Conservation (phyloP, 257 asterid genomes). For the Forsythia suspensa region DNA sequence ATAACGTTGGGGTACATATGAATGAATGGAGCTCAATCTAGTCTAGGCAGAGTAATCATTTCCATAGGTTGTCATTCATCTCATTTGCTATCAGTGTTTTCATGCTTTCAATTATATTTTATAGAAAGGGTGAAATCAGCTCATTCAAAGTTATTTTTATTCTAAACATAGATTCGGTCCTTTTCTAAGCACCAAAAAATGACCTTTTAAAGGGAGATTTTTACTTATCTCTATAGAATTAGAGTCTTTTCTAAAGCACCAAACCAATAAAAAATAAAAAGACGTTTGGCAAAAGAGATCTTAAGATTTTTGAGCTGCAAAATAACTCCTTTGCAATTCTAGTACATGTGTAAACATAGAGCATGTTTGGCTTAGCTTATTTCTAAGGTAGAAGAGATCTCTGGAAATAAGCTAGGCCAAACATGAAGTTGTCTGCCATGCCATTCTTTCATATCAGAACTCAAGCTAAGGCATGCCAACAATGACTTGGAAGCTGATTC, state of each 20-base stretch:
- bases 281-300: too few relatives aligned
- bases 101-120: neutral
- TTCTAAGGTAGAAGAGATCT: too few relatives aligned
- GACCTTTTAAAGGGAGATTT: neutral
- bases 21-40: neutral
- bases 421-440: too few relatives aligned
- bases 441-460: too few relatives aligned
- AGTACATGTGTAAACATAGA: too few relatives aligned
- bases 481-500: neutral
- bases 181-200: neutral
- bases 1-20: neutral
- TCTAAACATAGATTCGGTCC: neutral
- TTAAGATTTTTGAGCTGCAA: too few relatives aligned
- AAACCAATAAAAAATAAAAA: too few relatives aligned
- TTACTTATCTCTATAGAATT: neutral
- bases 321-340: too few relatives aligned
- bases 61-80: neutral
- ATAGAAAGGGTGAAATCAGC: neutral
- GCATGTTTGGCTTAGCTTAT: too few relatives aligned
- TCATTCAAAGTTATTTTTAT: too few relatives aligned
- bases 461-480: neutral
- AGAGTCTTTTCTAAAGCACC: too few relatives aligned
- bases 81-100: neutral
- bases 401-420: too few relatives aligned
- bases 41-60: neutral